Conservation (phyloP, 2,329 filamentous ascomycete genomes). For the Emericellopsis atlantica region DNA sequence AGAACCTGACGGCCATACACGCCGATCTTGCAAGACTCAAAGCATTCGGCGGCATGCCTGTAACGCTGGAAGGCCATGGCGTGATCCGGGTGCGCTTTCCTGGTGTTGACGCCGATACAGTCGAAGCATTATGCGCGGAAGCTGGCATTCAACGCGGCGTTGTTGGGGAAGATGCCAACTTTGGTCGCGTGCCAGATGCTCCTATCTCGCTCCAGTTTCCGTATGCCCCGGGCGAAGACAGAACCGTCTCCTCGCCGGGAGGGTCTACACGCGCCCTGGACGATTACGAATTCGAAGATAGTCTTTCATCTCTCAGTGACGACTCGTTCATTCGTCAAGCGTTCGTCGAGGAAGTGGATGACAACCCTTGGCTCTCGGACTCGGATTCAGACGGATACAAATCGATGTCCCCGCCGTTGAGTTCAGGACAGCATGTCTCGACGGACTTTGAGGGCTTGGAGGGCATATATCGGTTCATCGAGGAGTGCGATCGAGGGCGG, state of each 20-base stretch:
- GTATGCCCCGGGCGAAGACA: constrained; percentile 52
- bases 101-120: constrained; percentile 72
- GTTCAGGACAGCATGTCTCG: constrained; percentile 28
- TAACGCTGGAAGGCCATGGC: constrained; percentile 55
- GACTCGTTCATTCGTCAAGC: constrained; percentile 23
- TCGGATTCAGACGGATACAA: constrained; percentile 34
- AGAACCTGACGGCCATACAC: constrained; percentile 68
- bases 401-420: constrained; percentile 34
- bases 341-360: constrained; percentile 25
- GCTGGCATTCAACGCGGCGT: constrained; percentile 71
- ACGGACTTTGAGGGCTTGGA: constrained; percentile 42
- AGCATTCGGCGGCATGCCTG: constrained; percentile 68
- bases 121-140: constrained; percentile 76
- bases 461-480: constrained; percentile 44
- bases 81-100: constrained; percentile 77
- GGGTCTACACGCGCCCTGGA: constrained; percentile 31
- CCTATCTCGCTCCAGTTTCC: constrained; percentile 74
- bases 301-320: constrained; percentile 18
- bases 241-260: constrained; percentile 30
- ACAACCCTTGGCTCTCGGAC: constrained; percentile 35
- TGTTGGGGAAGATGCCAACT: constrained; percentile 65
- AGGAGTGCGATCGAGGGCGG: constrained; percentile 38
- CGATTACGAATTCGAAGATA: constrained; percentile 24
- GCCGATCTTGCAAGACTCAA: constrained; percentile 72
- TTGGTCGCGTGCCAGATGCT: constrained; percentile 53